Conservation (phyloP, 2,329 filamentous ascomycete genomes). For the Fusarium sp. region DNA sequence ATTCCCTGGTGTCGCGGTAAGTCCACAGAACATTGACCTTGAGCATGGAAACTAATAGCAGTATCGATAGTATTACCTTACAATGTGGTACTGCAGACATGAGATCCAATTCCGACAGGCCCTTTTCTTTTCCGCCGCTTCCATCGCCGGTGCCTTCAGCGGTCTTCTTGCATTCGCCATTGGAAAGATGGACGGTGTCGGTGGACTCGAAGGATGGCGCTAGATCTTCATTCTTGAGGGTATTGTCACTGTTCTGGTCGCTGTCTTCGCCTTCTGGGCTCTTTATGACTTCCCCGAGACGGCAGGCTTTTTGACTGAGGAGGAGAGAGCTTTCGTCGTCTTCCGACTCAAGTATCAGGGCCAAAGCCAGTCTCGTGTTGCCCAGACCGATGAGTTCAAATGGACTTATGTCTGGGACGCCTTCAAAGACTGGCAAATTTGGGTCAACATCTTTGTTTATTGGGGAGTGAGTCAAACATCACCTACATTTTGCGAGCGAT, state of each 20-base stretch:
- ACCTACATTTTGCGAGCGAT: accelerated
- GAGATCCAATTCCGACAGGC: constrained; percentile 69
- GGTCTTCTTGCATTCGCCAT: constrained; percentile 78
- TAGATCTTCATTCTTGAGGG: constrained; percentile 79
- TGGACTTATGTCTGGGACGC: constrained; percentile 79
- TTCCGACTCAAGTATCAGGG: constrained; percentile 75
- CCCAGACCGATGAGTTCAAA: constrained; percentile 79
- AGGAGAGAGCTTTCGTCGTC: constrained; percentile 77
- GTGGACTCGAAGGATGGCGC: constrained; percentile 68
- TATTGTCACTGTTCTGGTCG: constrained; percentile 74
- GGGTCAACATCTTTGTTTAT: constrained; percentile 68
- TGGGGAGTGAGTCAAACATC: constrained; percentile 64
- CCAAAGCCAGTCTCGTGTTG: constrained; percentile 52
- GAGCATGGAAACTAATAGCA: not conserved
- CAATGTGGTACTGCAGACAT: constrained; percentile 69
- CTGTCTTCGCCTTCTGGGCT: constrained; percentile 73
- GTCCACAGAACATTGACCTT: not conserved
- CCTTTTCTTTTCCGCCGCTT: constrained; percentile 85
- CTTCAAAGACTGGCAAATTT: constrained; percentile 84
- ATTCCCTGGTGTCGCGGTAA: constrained; percentile 69
- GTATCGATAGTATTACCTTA: constrained; percentile 60
- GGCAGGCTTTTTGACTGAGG: constrained; percentile 76
- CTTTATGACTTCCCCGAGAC: constrained; percentile 86
- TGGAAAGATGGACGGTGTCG: constrained; percentile 74
- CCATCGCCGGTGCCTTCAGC: constrained; percentile 81